These are phyloP conservation scores for Rhodotorula graminis DNA, from an alignment of 768 basidiomycete species.

Conservation along the genomic window DNA sequence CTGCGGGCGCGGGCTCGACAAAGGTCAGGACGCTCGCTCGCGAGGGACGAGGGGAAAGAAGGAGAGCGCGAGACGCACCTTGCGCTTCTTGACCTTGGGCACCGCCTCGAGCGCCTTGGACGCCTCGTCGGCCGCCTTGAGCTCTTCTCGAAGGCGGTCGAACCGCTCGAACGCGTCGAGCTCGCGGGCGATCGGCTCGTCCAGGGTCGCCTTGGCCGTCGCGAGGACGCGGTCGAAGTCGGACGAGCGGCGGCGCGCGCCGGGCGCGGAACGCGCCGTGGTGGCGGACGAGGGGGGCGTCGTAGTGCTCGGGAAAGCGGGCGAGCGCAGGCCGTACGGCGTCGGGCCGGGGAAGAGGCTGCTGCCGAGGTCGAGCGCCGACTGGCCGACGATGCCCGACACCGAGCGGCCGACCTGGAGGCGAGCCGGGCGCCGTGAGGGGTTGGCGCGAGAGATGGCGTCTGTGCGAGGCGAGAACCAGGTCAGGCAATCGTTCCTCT, in stretches of 20 bases:
- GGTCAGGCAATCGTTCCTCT: not conserved
- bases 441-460: not conserved
- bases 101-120: not conserved
- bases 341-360: not conserved
- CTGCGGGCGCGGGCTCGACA: not conserved
- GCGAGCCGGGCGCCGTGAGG: not conserved
- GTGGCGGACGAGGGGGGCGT: not conserved
- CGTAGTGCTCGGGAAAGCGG: not conserved
- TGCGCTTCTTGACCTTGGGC: not conserved
- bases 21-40: not conserved
- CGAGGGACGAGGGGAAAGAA: not conserved
- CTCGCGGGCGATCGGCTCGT: not conserved
- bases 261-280: not conserved
- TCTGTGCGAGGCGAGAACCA: not conserved
- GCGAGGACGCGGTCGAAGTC: constrained; percentile 1
- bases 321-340: too few relatives aligned
- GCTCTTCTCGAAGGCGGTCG: not conserved
- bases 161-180: too few relatives aligned
- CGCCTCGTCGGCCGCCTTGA: not conserved
- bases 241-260: not conserved
- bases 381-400: not conserved
- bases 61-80: not conserved
- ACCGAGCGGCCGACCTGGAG: too few relatives aligned
- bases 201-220: not conserved
- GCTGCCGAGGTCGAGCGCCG: not conserved